Evolutionary conservation across 1,284 basidiomycete genomes (phyloP), one percentile per base, ranked within the genome.

Genomic region (Rhodotorula sp.): DNA sequence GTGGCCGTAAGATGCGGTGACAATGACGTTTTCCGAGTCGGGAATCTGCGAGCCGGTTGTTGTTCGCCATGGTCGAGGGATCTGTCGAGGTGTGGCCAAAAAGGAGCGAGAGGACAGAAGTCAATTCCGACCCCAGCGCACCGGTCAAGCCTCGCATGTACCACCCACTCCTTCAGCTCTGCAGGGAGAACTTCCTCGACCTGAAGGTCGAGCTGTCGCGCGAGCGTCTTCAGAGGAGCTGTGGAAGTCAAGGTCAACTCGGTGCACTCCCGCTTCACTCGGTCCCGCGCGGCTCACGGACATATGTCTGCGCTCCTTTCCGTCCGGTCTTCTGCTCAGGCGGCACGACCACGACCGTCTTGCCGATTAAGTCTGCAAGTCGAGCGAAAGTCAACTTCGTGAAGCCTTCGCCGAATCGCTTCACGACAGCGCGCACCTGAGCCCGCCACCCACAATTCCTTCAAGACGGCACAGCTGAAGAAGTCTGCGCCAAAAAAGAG

Each of bases 1-100:
- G 62, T 92, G 88, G 0, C 94, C 94, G 76, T 97, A 97, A 0
- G 94, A 96, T 15, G 92, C 93, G 0, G 93, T 95, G 7, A 98
- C 76, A 11, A 98, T 84, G 16, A 97, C 22, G 24, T 65, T 67
- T 13, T n/a, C 52, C 0, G 51, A 5, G 20, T 59, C 46, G 22
- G 63, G 55, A 5, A 64, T 57, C 55, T 67, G 50, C 7, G 50
- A 9, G 59, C 22, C 47, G 16, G n/a, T 24, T 1, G 46, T 5
- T 15, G 40, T 44, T 11, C 40, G 40, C 40, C 40, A 44, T 44
- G 40, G 40, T 44, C 40, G 40, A 18, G 40, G 40, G 40, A 44
- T 44, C 40, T 44, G 40, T 44, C 40, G 30, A 24, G 4, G 24
- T 22, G 15, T 13, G 18, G 13, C n/a, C n/a, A n/a, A n/a, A n/a